Evolutionary conservation across 176 grass and related monocot species (phyloP).

Genomic region (Oryza officinalis): DNA sequence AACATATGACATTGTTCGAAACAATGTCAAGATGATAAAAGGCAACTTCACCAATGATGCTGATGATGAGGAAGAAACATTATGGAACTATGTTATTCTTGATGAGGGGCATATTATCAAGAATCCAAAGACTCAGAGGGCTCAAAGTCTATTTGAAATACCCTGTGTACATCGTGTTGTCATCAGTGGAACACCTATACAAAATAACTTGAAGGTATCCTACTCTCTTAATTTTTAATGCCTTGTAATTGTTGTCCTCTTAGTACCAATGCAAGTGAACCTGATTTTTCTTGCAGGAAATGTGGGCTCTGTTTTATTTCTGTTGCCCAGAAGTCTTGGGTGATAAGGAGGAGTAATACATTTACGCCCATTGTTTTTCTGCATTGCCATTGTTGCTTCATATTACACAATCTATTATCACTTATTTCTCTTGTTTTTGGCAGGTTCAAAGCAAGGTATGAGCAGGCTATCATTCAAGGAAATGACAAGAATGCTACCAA

Average conservation of each 20-base stretch:
- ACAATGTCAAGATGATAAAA: conserved; percentile 71
- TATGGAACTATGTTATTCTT: conserved; percentile 89
- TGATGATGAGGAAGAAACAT: conserved; percentile 53
- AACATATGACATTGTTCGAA: conserved; percentile 86
- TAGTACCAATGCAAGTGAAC: not conserved
- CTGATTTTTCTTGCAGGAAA: conserved; percentile 61
- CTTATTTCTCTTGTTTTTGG: conserved; percentile 38
- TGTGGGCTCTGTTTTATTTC: conserved; percentile 90
- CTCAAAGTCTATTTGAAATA: conserved; percentile 80
- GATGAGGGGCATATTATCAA: conserved; percentile 94
- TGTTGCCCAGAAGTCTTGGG: conserved; percentile 81
- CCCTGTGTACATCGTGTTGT: conserved; percentile 71
- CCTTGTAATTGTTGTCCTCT: conserved; percentile 11
- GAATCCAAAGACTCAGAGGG: conserved; percentile 72
- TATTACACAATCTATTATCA: conserved; percentile 23
- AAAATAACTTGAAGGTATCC: conserved; percentile 84
- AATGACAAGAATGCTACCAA: conserved; percentile 89
- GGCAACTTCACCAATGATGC: conserved; percentile 41
- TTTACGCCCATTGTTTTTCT: conserved; percentile 27
- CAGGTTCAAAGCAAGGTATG: conserved; percentile 78
- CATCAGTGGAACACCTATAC: conserved; percentile 88
- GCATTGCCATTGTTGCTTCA: conserved; percentile 6
- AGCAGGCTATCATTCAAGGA: conserved; percentile 67
- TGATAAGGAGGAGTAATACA: conserved; percentile 72
- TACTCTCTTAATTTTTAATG: not conserved